Conservation (phyloP, 352 stramenopile species). For the Globisporangium okanoganense region DNA sequence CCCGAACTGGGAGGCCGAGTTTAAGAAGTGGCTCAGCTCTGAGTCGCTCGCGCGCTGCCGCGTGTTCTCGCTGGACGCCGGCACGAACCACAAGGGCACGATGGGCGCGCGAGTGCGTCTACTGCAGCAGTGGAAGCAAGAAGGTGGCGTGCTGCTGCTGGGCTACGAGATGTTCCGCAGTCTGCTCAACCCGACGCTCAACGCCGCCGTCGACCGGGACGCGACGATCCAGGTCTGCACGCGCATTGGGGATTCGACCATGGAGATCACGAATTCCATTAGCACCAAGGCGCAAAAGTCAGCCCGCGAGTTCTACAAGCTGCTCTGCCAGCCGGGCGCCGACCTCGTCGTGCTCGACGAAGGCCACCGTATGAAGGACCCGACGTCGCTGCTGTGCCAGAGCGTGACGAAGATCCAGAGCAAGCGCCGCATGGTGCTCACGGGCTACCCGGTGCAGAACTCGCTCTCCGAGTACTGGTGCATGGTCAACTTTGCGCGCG, state of each 20-base stretch:
- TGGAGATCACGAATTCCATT: conserved; percentile 57
- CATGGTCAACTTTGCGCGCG: conserved; percentile 88
- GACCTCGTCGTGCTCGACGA: conserved; percentile 86
- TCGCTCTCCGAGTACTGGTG: conserved; percentile 91
- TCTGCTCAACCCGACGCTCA: conserved; percentile 67
- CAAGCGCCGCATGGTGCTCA: conserved; percentile 86
- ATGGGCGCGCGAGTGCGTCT: conserved; percentile 44
- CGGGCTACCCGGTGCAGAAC: conserved; percentile 95
- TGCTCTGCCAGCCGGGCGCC: conserved; percentile 64
- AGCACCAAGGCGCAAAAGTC: conserved; percentile 50
- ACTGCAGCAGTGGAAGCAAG: conserved; percentile 68
- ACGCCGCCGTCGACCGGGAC: conserved; percentile 27
- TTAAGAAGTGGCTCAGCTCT: conserved; percentile 93
- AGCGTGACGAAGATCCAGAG: conserved; percentile 74
- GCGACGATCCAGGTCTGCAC: conserved; percentile 62
- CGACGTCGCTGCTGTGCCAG: conserved; percentile 79
- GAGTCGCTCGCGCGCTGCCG: conserved; percentile 53
- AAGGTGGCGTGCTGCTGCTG: conserved; percentile 78
- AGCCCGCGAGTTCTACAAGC: conserved; percentile 39
- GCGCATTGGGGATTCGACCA: conserved; percentile 51
- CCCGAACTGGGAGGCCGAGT: conserved; percentile 97
- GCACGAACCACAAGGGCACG: conserved; percentile 44
- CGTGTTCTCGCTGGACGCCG: conserved; percentile 60
- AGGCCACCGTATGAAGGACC: conserved; percentile 86
- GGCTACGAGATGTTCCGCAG: conserved; percentile 90